Base-by-base conservation (phyloP, 2,329 filamentous ascomycete species). In the Rachicladosporium sp. region DNA sequence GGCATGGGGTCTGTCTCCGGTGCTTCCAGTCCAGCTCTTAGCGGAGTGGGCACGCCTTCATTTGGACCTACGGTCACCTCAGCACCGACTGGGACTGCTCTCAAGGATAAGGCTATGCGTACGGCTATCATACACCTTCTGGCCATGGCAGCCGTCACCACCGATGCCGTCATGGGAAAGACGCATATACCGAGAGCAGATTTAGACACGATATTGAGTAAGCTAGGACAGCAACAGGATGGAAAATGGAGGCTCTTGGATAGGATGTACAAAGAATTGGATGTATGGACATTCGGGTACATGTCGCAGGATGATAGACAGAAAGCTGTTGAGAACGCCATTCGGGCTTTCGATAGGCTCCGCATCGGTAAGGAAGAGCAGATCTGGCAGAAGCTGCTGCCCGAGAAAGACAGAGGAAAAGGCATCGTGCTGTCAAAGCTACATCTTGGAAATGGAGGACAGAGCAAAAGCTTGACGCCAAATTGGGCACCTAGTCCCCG, bases 261-360 rank as follows among this genome's bases (percentile, higher is more conserved):
- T 56, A 74, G 73, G 50, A 59, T 63, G 10, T 80, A 71, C 54
- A 74, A 73, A 49, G 75, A 79, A 38, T 60, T 80, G 45, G 73
- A 78, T 50, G 67, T 76, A 7, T 79, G 69, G 66, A 70, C 66
- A 5, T 80, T 80, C 51, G 66, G 65, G 9, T 80, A 78, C 55
- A 66, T 65, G 21, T 66, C 60, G 30, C 52, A 68, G 35, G 67
- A 72, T 35, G 71, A 78, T 41, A 67, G 76, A 11, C 64, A 77
- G 45, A 61, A 68, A 38, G 76, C 74, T 19, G 74, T 80, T 50
- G 70, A 78, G 46, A 72, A 72, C 57, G 74, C 76, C 39, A 70
- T 79, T 50, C 70, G 69, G 38, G 74, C 76, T 33, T 80, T 74
- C 54, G 76, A 80, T 56, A 68, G 76, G 38, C 66, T 73, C 58